Evolutionary conservation across 441 rosid species (phyloP).

Genomic region (Euphorbia celastroides): DNA sequence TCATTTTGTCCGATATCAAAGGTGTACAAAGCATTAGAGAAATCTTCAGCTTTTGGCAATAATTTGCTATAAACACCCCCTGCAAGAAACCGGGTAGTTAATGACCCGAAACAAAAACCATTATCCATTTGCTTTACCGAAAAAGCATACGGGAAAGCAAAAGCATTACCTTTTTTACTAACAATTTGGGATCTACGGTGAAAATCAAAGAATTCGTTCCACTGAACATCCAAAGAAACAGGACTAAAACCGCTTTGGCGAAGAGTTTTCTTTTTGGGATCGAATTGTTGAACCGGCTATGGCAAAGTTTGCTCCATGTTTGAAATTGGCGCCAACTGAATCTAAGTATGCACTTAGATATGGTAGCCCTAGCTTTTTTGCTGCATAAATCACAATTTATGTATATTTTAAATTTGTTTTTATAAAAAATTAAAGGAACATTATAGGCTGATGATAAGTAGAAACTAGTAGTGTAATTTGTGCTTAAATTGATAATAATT

Average conservation of each 20-base stretch:
- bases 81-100: not conserved
- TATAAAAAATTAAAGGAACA: no score
- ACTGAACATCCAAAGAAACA: slow-evolving; percentile 59
- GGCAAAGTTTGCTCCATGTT: slow-evolving; percentile 85
- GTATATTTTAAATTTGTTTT: no score
- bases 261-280: slow-evolving; percentile 45
- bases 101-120: not conserved
- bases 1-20: slow-evolving; percentile 83
- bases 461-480: no score
- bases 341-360: slow-evolving; percentile 56
- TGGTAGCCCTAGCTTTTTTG: slow-evolving; percentile 40
- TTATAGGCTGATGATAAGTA: no score
- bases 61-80: slow-evolving; percentile 45
- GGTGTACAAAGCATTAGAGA: slow-evolving; percentile 56
- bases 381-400: slow-evolving; percentile 11
- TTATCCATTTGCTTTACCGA: not conserved
- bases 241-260: slow-evolving; percentile 63
- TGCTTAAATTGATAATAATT: no score
- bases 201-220: slow-evolving; percentile 58
- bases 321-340: slow-evolving; percentile 64
- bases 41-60: slow-evolving; percentile 48
- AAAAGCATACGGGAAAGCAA: slow-evolving; percentile 26
- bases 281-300: slow-evolving; percentile 76
- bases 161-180: no score
- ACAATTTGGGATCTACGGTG: slow-evolving; percentile 43